Conservation (phyloP, 306 rosid genomes). For the Sphenostylis stenocarpa region DNA sequence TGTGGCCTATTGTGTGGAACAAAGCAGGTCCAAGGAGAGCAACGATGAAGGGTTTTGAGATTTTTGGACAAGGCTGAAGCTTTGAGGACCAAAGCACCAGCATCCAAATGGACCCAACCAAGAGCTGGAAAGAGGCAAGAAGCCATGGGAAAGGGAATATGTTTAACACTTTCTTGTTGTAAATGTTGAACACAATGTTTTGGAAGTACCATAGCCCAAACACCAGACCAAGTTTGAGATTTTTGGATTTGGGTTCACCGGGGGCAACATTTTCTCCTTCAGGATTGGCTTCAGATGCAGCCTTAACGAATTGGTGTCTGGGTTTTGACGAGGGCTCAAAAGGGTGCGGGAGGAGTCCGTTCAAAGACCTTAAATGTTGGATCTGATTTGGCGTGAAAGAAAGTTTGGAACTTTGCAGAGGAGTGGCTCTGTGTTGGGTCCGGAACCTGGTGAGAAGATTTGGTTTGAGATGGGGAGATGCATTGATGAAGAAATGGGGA, state of each 20-base stretch:
- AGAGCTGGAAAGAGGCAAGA: conserved; percentile 94
- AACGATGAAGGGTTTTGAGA: conserved; percentile 66
- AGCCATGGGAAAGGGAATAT: conserved; percentile 92
- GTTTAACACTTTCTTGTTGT: conserved; percentile 81
- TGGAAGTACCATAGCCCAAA: conserved; percentile 92
- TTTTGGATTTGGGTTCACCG: conserved; percentile 39
- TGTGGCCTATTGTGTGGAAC: conserved; percentile 95
- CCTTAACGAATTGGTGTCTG: conserved; percentile 41
- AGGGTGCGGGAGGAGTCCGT: conserved; percentile 30
- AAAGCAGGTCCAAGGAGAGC: conserved; percentile 96
- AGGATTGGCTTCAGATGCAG: conserved; percentile 48
- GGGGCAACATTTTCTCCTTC: conserved; percentile 49
- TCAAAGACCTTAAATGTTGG: conserved; percentile 30
- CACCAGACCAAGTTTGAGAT: conserved; percentile 60
- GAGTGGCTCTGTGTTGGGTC: conserved; percentile 28
- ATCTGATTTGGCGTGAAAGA: conserved; percentile 47
- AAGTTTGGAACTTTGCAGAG: conserved; percentile 26
- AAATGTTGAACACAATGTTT: conserved; percentile 86
- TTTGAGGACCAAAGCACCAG: conserved; percentile 71
- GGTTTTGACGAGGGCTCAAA: conserved; percentile 45
- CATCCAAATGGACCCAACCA: conserved; percentile 92
- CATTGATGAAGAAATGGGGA: conserved; percentile 36
- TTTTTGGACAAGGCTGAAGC: conserved; percentile 83
- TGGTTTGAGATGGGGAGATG: conserved; percentile 37
- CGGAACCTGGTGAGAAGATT: conserved; percentile 40